Percentiles rank a stretch among this genome's conserved stretches.
Conservation (phyloP, 257 asterid species). For the Ballota nigra region DNA sequence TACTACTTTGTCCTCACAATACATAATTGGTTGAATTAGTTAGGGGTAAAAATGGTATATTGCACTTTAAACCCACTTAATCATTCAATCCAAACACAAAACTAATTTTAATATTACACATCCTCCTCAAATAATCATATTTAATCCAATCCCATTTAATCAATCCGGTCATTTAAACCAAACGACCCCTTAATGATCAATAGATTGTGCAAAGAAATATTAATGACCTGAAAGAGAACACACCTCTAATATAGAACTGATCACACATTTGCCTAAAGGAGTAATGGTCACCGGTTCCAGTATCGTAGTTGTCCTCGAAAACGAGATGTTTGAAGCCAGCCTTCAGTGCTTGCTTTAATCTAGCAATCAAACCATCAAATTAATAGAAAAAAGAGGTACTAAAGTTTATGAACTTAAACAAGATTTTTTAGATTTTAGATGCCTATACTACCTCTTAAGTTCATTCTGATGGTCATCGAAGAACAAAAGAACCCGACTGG, state of each 20-base stretch:
- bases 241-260: conserved; percentile 80
- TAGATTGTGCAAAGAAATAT: not conserved
- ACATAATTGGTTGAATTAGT: too few relatives aligned
- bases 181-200: not conserved
- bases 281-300: conserved; percentile 97
- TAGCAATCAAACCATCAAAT: conserved; percentile 30
- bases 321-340: conserved; percentile 93
- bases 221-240: conserved; percentile 18
- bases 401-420: conserved; percentile 7
- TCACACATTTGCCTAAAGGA: conserved; percentile 97
- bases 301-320: conserved; percentile 95
- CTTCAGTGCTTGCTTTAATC: conserved; percentile 89
- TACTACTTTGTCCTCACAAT: too few relatives aligned
- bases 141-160: too few relatives aligned
- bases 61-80: too few relatives aligned
- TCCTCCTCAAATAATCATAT: too few relatives aligned
- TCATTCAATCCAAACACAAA: too few relatives aligned
- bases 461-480: conserved; percentile 98
- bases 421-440: not conserved
- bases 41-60: too few relatives aligned
- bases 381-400: not conserved
- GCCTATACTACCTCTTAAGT: conserved; percentile 61
- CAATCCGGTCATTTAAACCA: too few relatives aligned
- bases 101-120: too few relatives aligned
- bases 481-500: conserved; percentile 70